Conservation (phyloP, 2,329 filamentous ascomycete species). For the Harringtonia lauricola region DNA sequence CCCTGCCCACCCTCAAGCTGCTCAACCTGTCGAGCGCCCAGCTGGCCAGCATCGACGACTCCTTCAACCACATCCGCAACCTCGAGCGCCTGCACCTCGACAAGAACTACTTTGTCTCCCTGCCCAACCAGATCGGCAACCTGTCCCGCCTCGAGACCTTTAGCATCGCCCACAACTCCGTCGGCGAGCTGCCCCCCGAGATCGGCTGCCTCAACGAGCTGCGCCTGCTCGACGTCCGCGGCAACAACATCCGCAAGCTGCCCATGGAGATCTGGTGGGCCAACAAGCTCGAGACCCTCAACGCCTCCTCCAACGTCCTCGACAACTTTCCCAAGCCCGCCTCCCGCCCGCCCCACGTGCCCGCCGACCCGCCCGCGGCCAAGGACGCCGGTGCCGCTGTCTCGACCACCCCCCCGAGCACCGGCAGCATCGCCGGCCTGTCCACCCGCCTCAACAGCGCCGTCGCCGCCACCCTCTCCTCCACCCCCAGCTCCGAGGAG, state of each 20-base stretch:
- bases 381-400: constrained; percentile 17
- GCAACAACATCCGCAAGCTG: constrained; percentile 84
- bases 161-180: constrained; percentile 84
- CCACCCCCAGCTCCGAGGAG: constrained; percentile 68
- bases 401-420: too few species aligned
- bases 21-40: constrained; percentile 89
- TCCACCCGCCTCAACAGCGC: constrained; percentile 25
- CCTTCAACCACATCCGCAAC: constrained; percentile 80
- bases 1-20: constrained; percentile 71
- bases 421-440: too few species aligned
- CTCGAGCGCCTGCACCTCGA: constrained; percentile 82
- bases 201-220: constrained; percentile 82
- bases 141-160: constrained; percentile 78
- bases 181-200: constrained; percentile 73
- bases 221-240: constrained; percentile 74
- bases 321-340: constrained; percentile 82
- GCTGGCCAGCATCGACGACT: constrained; percentile 76
- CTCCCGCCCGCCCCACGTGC: constrained; percentile 53
- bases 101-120: constrained; percentile 88
- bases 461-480: constrained; percentile 33
- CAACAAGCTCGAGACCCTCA: constrained; percentile 78
- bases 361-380: constrained; percentile 27
- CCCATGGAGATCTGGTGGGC: constrained; percentile 97
- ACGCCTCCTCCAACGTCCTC: constrained; percentile 89
- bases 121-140: constrained; percentile 77